Evolutionary conservation across 345 rosid genomes (phyloP).

Genomic region (Linum usitatissimum): DNA sequence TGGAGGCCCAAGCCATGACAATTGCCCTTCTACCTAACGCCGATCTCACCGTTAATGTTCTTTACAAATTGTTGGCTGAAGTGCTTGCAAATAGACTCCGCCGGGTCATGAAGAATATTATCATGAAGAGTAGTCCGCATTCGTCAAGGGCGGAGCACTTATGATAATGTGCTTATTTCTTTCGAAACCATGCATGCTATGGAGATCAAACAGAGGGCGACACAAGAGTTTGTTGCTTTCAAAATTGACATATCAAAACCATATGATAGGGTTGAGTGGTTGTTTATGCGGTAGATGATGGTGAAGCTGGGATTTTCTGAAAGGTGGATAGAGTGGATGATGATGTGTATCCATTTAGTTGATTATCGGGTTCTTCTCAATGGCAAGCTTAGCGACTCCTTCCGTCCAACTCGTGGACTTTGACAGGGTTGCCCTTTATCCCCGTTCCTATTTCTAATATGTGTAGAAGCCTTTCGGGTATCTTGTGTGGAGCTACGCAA

Average conservation of each 20-base stretch:
- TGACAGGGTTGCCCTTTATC: background rate
- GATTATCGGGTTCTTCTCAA: background rate
- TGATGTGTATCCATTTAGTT: background rate
- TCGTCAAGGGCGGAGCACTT: background rate
- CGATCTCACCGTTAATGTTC: too few relatives aligned
- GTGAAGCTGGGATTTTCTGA: background rate
- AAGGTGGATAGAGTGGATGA: background rate
- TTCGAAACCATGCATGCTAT: background rate
- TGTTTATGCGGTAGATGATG: background rate
- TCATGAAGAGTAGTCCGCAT: background rate
- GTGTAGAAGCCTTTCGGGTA: background rate
- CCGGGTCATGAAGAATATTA: background rate
- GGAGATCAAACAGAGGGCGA: background rate
- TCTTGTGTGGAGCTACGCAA: too few relatives aligned
- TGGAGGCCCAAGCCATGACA: too few relatives aligned
- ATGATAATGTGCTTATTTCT: background rate
- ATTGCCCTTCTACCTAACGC: too few relatives aligned
- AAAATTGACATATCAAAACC: background rate
- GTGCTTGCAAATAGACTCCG: background rate
- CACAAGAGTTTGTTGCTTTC: background rate
- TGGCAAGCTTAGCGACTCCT: background rate
- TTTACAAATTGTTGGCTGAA: too few relatives aligned
- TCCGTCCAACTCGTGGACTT: background rate
- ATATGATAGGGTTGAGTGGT: constrained; percentile 3
- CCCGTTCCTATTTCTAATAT: background rate